These are phyloP conservation scores for Colletotrichum karsti DNA, from an alignment of 2,329 filamentous ascomycete species.

Conservation along the genomic window DNA sequence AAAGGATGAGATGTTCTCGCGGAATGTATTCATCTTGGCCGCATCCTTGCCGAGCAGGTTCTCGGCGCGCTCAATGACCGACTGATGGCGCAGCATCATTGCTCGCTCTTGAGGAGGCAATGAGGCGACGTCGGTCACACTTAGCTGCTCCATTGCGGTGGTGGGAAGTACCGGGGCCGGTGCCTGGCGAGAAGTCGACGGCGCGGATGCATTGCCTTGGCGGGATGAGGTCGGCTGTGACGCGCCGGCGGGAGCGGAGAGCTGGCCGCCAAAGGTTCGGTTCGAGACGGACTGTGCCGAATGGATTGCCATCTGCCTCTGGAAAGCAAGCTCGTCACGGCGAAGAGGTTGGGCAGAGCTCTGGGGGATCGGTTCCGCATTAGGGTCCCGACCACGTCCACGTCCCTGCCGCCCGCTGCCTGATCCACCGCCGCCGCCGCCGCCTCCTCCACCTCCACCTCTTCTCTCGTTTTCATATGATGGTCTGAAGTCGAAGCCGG, in stretches of 20 bases:
- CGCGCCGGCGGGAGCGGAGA: slow-evolving; percentile 64
- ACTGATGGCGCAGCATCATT: slow-evolving; percentile 79
- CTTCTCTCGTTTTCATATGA: slow-evolving; percentile 72
- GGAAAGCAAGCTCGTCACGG: slow-evolving; percentile 89
- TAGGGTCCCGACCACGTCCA: slow-evolving; percentile 83
- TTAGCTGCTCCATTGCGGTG: slow-evolving; percentile 59
- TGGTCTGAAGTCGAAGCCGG: slow-evolving; percentile 81
- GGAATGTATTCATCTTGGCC: slow-evolving; percentile 80
- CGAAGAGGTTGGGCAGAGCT: slow-evolving; percentile 83
- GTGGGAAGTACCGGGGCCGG: slow-evolving; percentile 29
- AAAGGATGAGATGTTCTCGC: slow-evolving; percentile 81
- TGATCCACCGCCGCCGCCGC: slow-evolving; percentile 47
- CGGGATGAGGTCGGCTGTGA: slow-evolving; percentile 35
- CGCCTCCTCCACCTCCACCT: slow-evolving; percentile 51
- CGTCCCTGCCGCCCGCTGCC: slow-evolving; percentile 44
- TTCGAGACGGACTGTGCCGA: slow-evolving; percentile 82
- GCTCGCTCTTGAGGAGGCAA: slow-evolving; percentile 82
- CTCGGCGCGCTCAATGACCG: slow-evolving; percentile 86
- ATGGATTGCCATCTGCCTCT: slow-evolving; percentile 91
- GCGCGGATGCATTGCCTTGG: slow-evolving; percentile 20
- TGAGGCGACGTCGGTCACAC: slow-evolving; percentile 56
- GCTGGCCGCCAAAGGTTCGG: slow-evolving; percentile 85
- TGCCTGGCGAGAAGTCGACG: slow-evolving; percentile 17
- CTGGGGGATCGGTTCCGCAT: slow-evolving; percentile 79
- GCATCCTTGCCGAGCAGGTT: slow-evolving; percentile 82